Conservation (phyloP, 306 rosid species). For the Medicago truncatula region MtrunA17r5.0-ANR NC_053044.1:57326001-57326500, state of each 20-base stretch:
- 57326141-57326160: constrained; percentile 75
- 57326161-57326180: constrained; percentile 71
- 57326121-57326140: constrained; percentile 78
- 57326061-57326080: constrained; percentile 75
- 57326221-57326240: constrained; percentile 81
- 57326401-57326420: constrained; percentile 76
- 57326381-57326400: constrained; percentile 78
- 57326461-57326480: constrained; percentile 77
- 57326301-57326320: constrained; percentile 78
- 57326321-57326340: constrained; percentile 75
- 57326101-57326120: constrained; percentile 78
- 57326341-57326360: constrained; percentile 85
- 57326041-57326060: constrained; percentile 77
- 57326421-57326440: constrained; percentile 95
- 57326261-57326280: constrained; percentile 76
- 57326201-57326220: constrained; percentile 74
- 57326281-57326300: constrained; percentile 87
- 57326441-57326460: constrained; percentile 82
- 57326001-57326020: constrained; percentile 70
- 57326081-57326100: constrained; percentile 76
- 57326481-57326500: constrained; percentile 75
- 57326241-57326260: constrained; percentile 86
- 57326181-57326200: constrained; percentile 70
- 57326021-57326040: constrained; percentile 75
- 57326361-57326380: constrained; percentile 74